A percentile compares a stretch with the other conserved stretches of the same genome.
These are phyloP conservation scores for Trichoderma reesei DNA, from an alignment of 495 filamentous ascomycete genomes.

Conservation along the genomic window DNA sequence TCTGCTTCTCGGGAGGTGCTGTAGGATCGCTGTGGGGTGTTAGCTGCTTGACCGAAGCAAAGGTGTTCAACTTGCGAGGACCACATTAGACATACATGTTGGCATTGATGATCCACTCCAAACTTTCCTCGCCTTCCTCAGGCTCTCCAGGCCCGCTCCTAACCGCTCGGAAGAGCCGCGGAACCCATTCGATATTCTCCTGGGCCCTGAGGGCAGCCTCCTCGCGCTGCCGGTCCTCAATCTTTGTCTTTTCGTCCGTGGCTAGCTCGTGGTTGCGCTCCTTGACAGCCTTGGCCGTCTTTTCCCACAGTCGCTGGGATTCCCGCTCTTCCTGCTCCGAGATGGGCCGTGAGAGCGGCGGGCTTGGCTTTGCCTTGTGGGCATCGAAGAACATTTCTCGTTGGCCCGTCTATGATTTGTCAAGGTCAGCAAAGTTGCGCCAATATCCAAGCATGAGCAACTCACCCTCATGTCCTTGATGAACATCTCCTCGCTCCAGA, in stretches of 20 bases:
- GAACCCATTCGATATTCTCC: conserved; percentile 82
- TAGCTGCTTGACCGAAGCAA: conserved; percentile 19
- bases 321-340: conserved; percentile 86
- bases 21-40: conserved; percentile 46
- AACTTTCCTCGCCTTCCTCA: conserved; percentile 73
- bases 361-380: conserved; percentile 59
- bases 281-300: conserved; percentile 69
- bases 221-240: conserved; percentile 84
- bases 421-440: conserved; percentile 1
- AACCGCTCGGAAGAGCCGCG: conserved; percentile 69
- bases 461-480: conserved; percentile 73
- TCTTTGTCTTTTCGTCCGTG: conserved; percentile 89
- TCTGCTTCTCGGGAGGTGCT: conserved; percentile 59
- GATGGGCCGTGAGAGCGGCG: conserved; percentile 64
- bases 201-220: conserved; percentile 75
- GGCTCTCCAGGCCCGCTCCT: conserved; percentile 59
- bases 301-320: conserved; percentile 78
- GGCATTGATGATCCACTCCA: conserved; percentile 94
- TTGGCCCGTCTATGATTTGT: conserved; percentile 57
- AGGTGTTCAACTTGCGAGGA: conserved; percentile 1
- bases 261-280: conserved; percentile 78
- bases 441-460: neutral
- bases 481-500: conserved; percentile 92
- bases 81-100: conserved; percentile 61
- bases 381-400: conserved; percentile 89